phyloP scores from a whole-genome alignment of 148 eudicot genomes.

The Hydrangea macrophylla region DNA sequence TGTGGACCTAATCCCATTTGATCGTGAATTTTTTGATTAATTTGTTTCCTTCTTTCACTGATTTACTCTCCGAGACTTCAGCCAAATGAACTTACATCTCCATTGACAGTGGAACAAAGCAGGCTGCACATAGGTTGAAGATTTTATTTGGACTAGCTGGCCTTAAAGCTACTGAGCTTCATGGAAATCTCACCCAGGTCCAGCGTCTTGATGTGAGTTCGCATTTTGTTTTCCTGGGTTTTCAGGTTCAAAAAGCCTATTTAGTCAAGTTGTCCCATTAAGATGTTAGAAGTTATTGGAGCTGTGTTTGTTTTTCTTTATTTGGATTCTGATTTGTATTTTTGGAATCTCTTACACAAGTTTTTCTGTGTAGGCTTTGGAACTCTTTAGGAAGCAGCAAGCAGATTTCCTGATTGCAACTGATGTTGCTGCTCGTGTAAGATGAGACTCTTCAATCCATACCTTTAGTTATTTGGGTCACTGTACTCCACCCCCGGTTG shows the following conservation, averaged over 20 bases:
- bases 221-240: too few relatives aligned
- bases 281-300: neutral
- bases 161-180: constrained; percentile 87
- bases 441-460: constrained; percentile 11
- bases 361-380: constrained; percentile 47
- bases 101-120: constrained; percentile 72
- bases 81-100: constrained; percentile 8
- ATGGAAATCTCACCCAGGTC: constrained; percentile 83
- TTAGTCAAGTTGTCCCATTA: neutral
- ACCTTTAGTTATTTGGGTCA: neutral
- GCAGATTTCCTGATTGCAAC: constrained; percentile 93
- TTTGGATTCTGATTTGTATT: neutral
- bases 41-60: constrained; percentile 2
- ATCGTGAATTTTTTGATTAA: neutral
- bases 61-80: neutral
- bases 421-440: constrained; percentile 86
- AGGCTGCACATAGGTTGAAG: constrained; percentile 88
- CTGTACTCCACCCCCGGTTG: neutral
- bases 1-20: neutral
- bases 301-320: neutral
- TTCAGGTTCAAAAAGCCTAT: constrained; percentile 1
- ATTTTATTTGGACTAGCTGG: constrained; percentile 90
- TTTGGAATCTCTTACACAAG: constrained; percentile 4
- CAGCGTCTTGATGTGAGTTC: constrained; percentile 80
- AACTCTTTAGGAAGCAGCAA: constrained; percentile 73